Conservation (phyloP, 495 filamentous ascomycete genomes). For the Penicillium simplicissimum region DNA sequence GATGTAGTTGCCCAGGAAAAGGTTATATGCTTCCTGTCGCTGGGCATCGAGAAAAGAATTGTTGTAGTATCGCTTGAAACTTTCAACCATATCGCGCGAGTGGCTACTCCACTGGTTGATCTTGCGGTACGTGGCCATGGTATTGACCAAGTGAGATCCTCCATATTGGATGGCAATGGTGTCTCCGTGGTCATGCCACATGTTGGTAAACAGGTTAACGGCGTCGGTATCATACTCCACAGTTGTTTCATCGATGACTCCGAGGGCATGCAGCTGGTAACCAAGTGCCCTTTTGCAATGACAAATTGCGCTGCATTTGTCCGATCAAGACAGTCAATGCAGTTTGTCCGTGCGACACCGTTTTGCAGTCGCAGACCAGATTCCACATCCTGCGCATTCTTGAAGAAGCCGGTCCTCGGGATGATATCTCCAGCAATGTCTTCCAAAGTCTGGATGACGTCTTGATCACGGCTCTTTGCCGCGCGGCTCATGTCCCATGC, state of each 20-base stretch:
- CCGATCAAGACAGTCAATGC: slow-evolving; percentile 94
- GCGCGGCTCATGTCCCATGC: slow-evolving; percentile 99
- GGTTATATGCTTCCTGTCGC: slow-evolving; percentile 95
- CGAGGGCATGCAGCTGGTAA: slow-evolving; percentile 88
- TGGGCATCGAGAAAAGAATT: slow-evolving; percentile 97
- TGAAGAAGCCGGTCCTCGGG: slow-evolving; percentile 86
- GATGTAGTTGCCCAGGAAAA: slow-evolving; percentile 96
- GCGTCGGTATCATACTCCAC: slow-evolving; percentile 95
- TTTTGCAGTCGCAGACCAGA: slow-evolving; percentile 76
- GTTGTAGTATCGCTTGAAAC: slow-evolving; percentile 98
- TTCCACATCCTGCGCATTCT: slow-evolving; percentile 73
- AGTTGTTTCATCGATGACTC: slow-evolving; percentile 74
- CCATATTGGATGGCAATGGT: slow-evolving; percentile 98
- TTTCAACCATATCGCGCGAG: slow-evolving; percentile 97
- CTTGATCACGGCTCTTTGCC: slow-evolving; percentile 90
- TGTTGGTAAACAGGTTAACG: slow-evolving; percentile 93
- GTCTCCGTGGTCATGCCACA: slow-evolving; percentile 94
- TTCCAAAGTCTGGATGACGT: slow-evolving; percentile 92
- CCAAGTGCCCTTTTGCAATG: slow-evolving; percentile 92
- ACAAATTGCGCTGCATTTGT: slow-evolving; percentile 98
- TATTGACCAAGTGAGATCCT: slow-evolving; percentile 96
- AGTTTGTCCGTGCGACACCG: slow-evolving; percentile 92
- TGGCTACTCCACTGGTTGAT: slow-evolving; percentile 99
- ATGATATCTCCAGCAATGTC: slow-evolving; percentile 84
- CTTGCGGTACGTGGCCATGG: slow-evolving; percentile 97